Evolutionary conservation across 306 rosid species (phyloP), one percentile per base, ranked within the genome.

Genomic region (Medicago arabica): DNA sequence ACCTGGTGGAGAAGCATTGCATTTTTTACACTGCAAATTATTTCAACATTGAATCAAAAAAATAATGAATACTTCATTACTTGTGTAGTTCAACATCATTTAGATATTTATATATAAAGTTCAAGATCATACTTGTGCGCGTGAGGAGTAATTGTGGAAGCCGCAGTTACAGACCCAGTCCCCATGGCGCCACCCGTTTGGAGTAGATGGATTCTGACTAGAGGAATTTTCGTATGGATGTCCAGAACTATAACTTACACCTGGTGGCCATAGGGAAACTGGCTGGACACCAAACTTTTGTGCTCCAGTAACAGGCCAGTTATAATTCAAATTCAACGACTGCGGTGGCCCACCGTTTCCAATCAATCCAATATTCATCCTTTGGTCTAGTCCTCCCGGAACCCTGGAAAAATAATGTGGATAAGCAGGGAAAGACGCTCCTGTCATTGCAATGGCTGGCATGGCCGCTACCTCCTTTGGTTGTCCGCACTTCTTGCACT

Each of bases 401-500:
- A 77, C 85, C 93, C 92, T 83, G 80, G 93, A 79, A 88, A 85
- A 81, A 74, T 88, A 86, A 73, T 82, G 87, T 25, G 96, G 70
- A 87, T 85, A 95, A 61, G 87, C 55, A 13, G 97, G 96, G 78
- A 89, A 86, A 75, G 97, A 89, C 78, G 89, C 89, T 69, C 96
- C 97, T 4, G 88, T 87, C 89, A 95, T 80, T 64, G 96, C 95
- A 69, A 88, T 71, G 12, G 97, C 96, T 46, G 97, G 91, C 96
- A 94, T 90, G 83, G 96, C 93, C 46, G 97, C 96, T 77, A 90
- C 80, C 89, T 90, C 97, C 96, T 92, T 95, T 28, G 87, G 93
- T 84, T 95, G 92, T 71, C 99, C 97, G 41, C 97, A 95, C 84
- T 90, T 95, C 85, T 95, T 95, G 92, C 97, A 95, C 93, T 86